Conservation (phyloP, 352 stramenopile species). For the Plasmopara halstedii region DNA sequence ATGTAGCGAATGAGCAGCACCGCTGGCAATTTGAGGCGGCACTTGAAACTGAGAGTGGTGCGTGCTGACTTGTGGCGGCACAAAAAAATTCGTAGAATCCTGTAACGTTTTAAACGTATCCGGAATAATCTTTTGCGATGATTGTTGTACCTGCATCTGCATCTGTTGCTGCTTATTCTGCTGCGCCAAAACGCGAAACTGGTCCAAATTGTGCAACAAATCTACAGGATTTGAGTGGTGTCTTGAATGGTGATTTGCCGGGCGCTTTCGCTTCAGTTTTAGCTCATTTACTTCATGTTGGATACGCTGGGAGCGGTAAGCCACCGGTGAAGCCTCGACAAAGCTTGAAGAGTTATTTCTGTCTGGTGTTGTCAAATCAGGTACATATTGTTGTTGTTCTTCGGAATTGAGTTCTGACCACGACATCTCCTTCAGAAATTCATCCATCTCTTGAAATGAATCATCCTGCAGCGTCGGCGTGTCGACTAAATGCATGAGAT, state of each 20-base stretch:
- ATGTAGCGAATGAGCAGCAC: slow-evolving; percentile 48
- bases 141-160: slow-evolving; percentile 22
- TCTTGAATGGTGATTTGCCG: slow-evolving; percentile 40
- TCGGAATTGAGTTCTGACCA: slow-evolving; percentile 31
- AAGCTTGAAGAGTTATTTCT: slow-evolving; percentile 7
- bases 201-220: slow-evolving; percentile 65
- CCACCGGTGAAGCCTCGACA: slow-evolving; percentile 22
- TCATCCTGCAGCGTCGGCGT: slow-evolving; percentile 9
- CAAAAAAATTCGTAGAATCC: slow-evolving; percentile 20
- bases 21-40: slow-evolving; percentile 48
- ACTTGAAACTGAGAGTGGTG: slow-evolving; percentile 46
- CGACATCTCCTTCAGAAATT: slow-evolving; percentile 39
- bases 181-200: slow-evolving; percentile 58
- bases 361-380: slow-evolving; percentile 2
- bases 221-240: slow-evolving; percentile 76
- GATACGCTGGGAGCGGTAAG: slow-evolving; percentile 53
- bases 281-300: slow-evolving; percentile 58
- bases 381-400: slow-evolving; percentile 8
- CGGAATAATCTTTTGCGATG: slow-evolving; percentile 20
- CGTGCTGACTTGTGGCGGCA: slow-evolving; percentile 19
- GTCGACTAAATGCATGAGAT: slow-evolving; percentile 18
- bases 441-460: slow-evolving; percentile 48
- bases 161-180: slow-evolving; percentile 42
- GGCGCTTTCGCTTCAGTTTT: slow-evolving; percentile 77
- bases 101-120: slow-evolving; percentile 6